Conservation (phyloP, 441 rosid species). For the Breynia disticha region DNA sequence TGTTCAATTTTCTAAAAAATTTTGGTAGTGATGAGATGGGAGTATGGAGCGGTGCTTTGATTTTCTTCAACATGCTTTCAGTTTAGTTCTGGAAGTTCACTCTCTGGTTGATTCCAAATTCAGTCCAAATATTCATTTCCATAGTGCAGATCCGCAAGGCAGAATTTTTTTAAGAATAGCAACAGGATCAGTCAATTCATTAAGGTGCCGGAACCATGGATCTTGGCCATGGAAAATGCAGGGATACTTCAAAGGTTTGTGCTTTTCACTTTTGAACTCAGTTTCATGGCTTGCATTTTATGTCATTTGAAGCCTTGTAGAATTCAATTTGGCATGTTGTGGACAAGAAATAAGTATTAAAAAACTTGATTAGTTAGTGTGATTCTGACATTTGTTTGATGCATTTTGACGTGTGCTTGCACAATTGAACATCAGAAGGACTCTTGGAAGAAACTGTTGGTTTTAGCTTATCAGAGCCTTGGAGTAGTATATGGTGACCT, state of each 20-base stretch:
- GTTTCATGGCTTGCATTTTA: conserved; percentile 8
- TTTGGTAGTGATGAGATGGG: too few species aligned
- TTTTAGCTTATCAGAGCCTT: conserved; percentile 89
- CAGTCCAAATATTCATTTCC: conserved; percentile 6
- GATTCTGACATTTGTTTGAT: too few species aligned
- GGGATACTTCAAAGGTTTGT: conserved; percentile 65
- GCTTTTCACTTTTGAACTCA: conserved; percentile 12
- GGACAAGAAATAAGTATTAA: too few species aligned
- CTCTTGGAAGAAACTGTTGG: conserved; percentile 69
- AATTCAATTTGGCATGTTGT: too few species aligned
- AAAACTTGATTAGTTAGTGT: too few species aligned
- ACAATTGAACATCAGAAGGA: conserved; percentile 45
- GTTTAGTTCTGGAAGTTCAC: conserved; percentile 14
- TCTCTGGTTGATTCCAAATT: conserved; percentile 12
- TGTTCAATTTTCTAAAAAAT: background rate
- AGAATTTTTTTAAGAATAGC: conserved; percentile 7
- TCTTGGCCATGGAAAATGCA: conserved; percentile 49
- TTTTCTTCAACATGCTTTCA: conserved; percentile 3
- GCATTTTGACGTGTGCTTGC: conserved; percentile 5
- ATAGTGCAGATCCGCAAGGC: conserved; percentile 26
- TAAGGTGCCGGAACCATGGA: conserved; percentile 39
- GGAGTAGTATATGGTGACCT: conserved; percentile 97
- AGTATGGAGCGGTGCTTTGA: background rate
- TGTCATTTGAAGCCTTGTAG: too few species aligned
- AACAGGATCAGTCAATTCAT: conserved; percentile 17